Evolutionary conservation across 352 stramenopile species (phyloP).

Genomic region (Phytophthora hybrid): DNA sequence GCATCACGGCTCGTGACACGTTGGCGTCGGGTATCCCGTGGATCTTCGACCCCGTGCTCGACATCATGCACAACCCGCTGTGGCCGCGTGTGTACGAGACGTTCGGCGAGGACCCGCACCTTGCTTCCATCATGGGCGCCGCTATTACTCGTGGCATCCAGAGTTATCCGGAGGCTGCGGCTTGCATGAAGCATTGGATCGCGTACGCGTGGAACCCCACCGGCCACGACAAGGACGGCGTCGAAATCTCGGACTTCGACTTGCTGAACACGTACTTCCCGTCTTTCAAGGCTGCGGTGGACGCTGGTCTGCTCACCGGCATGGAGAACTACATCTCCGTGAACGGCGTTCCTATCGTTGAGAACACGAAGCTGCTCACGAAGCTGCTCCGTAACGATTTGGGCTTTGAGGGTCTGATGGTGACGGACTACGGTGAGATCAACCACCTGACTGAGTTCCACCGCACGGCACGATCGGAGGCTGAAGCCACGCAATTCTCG

Average conservation of each 20-base stretch:
- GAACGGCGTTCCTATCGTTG: slow-evolving; percentile 87
- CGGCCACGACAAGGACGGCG: slow-evolving; percentile 80
- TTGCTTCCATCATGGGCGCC: slow-evolving; percentile 71
- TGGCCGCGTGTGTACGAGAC: slow-evolving; percentile 91
- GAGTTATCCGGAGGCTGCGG: slow-evolving; percentile 51
- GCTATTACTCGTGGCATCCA: slow-evolving; percentile 79
- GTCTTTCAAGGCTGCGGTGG: slow-evolving; percentile 71
- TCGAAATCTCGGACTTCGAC: slow-evolving; percentile 67
- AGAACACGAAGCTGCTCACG: slow-evolving; percentile 70
- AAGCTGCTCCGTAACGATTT: slow-evolving; percentile 77
- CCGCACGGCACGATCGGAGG: slow-evolving; percentile 37
- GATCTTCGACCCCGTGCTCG: slow-evolving; percentile 87
- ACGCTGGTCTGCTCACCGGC: slow-evolving; percentile 73
- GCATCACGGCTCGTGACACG: slow-evolving; percentile 57
- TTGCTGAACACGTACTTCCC: slow-evolving; percentile 81
- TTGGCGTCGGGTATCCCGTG: slow-evolving; percentile 81
- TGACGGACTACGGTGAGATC: slow-evolving; percentile 92
- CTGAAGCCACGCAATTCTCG: slow-evolving; percentile 56
- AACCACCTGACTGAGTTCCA: slow-evolving; percentile 71
- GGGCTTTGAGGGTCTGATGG: slow-evolving; percentile 78
- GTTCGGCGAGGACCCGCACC: slow-evolving; percentile 89
- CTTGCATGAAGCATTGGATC: slow-evolving; percentile 89
- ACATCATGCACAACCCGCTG: slow-evolving; percentile 77
- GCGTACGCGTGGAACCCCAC: slow-evolving; percentile 72
- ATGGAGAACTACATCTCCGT: slow-evolving; percentile 95